These are phyloP conservation scores for Phytophthora sojae DNA, from an alignment of 352 stramenopile genomes.

Conservation along the genomic window DNA sequence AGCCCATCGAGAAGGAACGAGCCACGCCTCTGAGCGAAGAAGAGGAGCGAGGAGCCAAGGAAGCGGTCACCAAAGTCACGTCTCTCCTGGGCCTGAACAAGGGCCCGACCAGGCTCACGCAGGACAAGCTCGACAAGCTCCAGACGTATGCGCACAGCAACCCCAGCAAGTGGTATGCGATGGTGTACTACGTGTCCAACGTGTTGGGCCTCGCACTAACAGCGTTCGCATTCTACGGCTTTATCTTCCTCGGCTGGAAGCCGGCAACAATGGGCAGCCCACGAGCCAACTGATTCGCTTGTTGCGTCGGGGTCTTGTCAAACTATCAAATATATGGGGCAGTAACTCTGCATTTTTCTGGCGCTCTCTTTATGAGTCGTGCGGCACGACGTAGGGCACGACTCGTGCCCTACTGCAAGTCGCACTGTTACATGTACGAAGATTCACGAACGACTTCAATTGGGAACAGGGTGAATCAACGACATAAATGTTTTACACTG, in stretches of 20 bases:
- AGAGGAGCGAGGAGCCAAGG: slow-evolving; percentile 17
- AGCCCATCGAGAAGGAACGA: background rate
- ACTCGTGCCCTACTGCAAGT: no score
- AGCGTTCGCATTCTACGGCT: slow-evolving; percentile 1
- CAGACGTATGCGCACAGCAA: slow-evolving; percentile 19
- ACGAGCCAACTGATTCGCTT: background rate
- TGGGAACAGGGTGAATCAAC: no score
- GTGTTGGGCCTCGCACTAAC: slow-evolving; percentile 10
- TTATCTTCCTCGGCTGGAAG: slow-evolving; percentile 21
- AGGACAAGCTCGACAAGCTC: slow-evolving; percentile 7
- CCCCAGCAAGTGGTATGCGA: slow-evolving; percentile 22
- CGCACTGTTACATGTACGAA: no score
- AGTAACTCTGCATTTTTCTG: background rate
- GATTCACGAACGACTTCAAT: no score
- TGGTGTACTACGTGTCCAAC: slow-evolving; percentile 17
- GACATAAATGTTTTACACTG: no score
- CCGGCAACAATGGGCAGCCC: slow-evolving; percentile 13
- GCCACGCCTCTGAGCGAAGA: background rate
- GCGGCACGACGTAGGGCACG: no score
- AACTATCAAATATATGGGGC: background rate
- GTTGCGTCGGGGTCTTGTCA: background rate
- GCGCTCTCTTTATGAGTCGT: no score
- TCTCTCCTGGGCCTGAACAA: slow-evolving; percentile 12
- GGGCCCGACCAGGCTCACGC: slow-evolving; percentile 15
- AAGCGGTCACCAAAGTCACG: slow-evolving; percentile 13